Percentiles rank a stretch among this genome's conserved stretches.
These are phyloP conservation scores for Schizophyllum amplum DNA, from an alignment of 1,284 basidiomycete genomes.

Conservation along the genomic window DNA sequence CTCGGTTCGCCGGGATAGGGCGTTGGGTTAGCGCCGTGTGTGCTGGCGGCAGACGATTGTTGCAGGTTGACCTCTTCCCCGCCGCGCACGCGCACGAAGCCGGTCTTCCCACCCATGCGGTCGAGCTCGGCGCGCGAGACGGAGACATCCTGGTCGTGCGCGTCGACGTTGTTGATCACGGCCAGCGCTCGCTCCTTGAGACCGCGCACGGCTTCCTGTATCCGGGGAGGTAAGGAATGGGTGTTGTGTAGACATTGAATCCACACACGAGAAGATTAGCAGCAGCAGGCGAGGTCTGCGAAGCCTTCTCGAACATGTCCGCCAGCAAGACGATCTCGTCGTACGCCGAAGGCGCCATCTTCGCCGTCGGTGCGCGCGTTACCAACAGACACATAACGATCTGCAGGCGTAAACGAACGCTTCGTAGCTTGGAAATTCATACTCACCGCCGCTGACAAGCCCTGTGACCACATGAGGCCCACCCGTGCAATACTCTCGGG, in stretches of 20 bases:
- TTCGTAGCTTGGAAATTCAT: background rate
- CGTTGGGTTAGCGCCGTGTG: background rate
- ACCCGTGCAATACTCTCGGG: conserved; percentile 37
- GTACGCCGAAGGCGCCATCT: conserved; percentile 44
- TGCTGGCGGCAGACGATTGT: conserved; percentile 1
- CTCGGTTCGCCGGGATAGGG: background rate
- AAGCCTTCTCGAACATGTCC: conserved; percentile 44
- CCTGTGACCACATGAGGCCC: conserved; percentile 50
- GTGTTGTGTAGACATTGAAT: too few species aligned
- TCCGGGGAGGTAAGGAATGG: too few species aligned
- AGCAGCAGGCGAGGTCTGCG: conserved; percentile 37
- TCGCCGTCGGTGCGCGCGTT: conserved; percentile 47
- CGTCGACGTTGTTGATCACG: conserved; percentile 25
- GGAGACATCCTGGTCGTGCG: conserved; percentile 19
- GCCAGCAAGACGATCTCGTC: conserved; percentile 47
- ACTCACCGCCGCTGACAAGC: conserved; percentile 53
- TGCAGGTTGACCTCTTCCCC: background rate
- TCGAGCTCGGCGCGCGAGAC: conserved; percentile 44
- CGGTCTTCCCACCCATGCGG: conserved; percentile 54
- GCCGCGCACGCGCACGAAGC: conserved; percentile 17
- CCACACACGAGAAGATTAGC: conserved; percentile 41
- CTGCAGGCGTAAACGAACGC: conserved; percentile 24
- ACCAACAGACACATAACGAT: conserved; percentile 63
- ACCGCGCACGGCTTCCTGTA: conserved; percentile 38
- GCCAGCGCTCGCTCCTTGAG: conserved; percentile 47